Evolutionary conservation across 164 flowering plant species (phyloP).

Genomic region (Chloranthus sessilifolius): DNA sequence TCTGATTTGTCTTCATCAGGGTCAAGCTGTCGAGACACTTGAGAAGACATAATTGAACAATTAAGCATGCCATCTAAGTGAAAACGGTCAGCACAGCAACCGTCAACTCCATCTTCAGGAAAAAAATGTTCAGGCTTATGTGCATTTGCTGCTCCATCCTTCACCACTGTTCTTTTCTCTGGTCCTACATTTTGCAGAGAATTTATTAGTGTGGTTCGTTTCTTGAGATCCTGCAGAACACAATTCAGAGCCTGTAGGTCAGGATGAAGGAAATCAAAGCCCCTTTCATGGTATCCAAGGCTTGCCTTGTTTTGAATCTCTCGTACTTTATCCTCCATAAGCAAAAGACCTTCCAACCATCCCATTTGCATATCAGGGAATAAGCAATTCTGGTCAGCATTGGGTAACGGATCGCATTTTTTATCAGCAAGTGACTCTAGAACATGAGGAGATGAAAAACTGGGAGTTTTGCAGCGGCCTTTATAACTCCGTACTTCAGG

Average conservation of each 20-base stretch:
- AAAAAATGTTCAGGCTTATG: constrained; percentile 20
- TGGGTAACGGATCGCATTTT: neutral
- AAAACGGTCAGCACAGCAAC: constrained; percentile 30
- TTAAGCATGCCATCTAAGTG: constrained; percentile 42
- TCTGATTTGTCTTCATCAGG: constrained; percentile 21
- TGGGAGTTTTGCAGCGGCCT: neutral
- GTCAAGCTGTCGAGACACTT: constrained; percentile 33
- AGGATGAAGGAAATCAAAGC: constrained; percentile 30
- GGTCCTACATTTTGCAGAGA: constrained; percentile 12
- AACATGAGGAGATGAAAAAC: neutral
- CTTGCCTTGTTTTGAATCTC: constrained; percentile 49
- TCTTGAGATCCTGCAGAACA: constrained; percentile 46
- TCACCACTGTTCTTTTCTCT: constrained; percentile 15
- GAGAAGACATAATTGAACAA: constrained; percentile 24
- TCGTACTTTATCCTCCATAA: constrained; percentile 52
- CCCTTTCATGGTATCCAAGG: constrained; percentile 38
- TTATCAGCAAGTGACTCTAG: neutral
- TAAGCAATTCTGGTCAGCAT: constrained; percentile 14
- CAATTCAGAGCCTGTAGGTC: constrained; percentile 48
- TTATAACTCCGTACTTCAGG: neutral
- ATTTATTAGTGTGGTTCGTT: constrained; percentile 18
- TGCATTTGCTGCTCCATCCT: constrained; percentile 14
- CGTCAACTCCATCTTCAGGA: constrained; percentile 20
- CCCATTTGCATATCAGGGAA: constrained; percentile 25
- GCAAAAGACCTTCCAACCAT: constrained; percentile 46